Evolutionary conservation across 1,139 yeast genomes (phyloP).

Genomic region (Geotrichum restrictum): DNA sequence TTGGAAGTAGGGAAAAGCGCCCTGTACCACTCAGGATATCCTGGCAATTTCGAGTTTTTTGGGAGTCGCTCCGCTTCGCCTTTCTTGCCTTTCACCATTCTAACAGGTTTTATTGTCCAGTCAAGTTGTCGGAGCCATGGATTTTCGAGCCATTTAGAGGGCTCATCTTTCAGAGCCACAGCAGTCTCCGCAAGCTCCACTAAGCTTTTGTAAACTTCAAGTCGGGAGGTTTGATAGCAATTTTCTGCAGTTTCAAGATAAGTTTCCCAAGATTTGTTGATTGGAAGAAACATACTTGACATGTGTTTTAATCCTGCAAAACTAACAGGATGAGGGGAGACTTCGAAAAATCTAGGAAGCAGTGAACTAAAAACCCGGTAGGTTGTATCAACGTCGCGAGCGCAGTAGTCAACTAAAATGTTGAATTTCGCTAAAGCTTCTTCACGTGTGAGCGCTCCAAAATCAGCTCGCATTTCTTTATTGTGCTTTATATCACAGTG

Average conservation of each 20-base stretch:
- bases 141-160: conserved; percentile 45
- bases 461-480: conserved; percentile 63
- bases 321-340: conserved; percentile 91
- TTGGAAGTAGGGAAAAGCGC: conserved; percentile 55
- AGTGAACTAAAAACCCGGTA: conserved; percentile 63
- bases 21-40: conserved; percentile 92
- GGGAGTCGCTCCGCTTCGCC: conserved; percentile 39
- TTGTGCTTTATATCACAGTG: conserved; percentile 71
- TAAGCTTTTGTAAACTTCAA: conserved; percentile 56
- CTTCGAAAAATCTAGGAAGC: conserved; percentile 60
- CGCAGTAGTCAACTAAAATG: conserved; percentile 71
- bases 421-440: conserved; percentile 57
- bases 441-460: conserved; percentile 53
- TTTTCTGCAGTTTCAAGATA: conserved; percentile 69
- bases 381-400: conserved; percentile 76
- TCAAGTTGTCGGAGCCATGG: conserved; percentile 90
- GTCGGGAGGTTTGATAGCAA: conserved; percentile 57
- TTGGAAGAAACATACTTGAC: conserved; percentile 76
- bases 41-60: conserved; percentile 78
- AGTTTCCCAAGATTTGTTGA: conserved; percentile 66
- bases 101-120: conserved; percentile 67
- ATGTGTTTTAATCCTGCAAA: conserved; percentile 81
- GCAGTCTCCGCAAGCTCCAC: conserved; percentile 58
- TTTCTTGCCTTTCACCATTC: conserved; percentile 66
- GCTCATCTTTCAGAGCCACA: conserved; percentile 41